Conservation (phyloP, 176 grass and related monocot species). For the Leersia perrieri region DNA sequence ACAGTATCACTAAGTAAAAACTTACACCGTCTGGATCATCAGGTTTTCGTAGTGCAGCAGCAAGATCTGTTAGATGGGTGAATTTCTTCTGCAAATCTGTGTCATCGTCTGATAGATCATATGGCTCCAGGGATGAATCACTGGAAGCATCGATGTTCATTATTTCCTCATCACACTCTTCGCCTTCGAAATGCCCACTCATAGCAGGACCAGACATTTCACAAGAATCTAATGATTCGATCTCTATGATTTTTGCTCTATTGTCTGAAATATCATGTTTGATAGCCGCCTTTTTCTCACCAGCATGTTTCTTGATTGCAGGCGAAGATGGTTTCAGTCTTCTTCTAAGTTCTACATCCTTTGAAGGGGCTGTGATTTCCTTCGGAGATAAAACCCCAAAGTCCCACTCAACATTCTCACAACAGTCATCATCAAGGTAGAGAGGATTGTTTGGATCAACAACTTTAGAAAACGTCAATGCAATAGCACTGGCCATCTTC, state of each 20-base stretch:
- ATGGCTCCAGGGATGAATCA: slow-evolving; percentile 84
- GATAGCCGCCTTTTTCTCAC: slow-evolving; percentile 42
- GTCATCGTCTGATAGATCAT: slow-evolving; percentile 92
- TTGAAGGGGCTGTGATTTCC: slow-evolving; percentile 38
- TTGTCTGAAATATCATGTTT: slow-evolving; percentile 35
- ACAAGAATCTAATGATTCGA: slow-evolving; percentile 47
- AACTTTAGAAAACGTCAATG: slow-evolving; percentile 86
- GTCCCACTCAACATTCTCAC: slow-evolving; percentile 82
- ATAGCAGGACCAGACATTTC: slow-evolving; percentile 42
- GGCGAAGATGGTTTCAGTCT: slow-evolving; percentile 39
- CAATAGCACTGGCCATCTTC: slow-evolving; percentile 88
- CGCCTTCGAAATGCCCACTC: slow-evolving; percentile 28
- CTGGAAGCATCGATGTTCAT: slow-evolving; percentile 59
- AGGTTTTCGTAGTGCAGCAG: slow-evolving; percentile 72
- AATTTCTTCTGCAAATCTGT: slow-evolving; percentile 73
- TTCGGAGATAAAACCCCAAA: slow-evolving; percentile 70
- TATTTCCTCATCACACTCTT: slow-evolving; percentile 43
- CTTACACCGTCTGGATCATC: slow-evolving; percentile 95
- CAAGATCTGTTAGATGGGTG: slow-evolving; percentile 70
- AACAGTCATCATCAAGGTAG: slow-evolving; percentile 83
- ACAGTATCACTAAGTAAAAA: slow-evolving; percentile 23
- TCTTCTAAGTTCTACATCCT: slow-evolving; percentile 35
- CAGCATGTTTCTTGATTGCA: slow-evolving; percentile 46
- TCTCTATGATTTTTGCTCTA: slow-evolving; percentile 45
- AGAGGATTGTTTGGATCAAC: slow-evolving; percentile 95